Evolutionary conservation across 352 stramenopile genomes (phyloP).

Genomic region (Globisporangium solare): DNA sequence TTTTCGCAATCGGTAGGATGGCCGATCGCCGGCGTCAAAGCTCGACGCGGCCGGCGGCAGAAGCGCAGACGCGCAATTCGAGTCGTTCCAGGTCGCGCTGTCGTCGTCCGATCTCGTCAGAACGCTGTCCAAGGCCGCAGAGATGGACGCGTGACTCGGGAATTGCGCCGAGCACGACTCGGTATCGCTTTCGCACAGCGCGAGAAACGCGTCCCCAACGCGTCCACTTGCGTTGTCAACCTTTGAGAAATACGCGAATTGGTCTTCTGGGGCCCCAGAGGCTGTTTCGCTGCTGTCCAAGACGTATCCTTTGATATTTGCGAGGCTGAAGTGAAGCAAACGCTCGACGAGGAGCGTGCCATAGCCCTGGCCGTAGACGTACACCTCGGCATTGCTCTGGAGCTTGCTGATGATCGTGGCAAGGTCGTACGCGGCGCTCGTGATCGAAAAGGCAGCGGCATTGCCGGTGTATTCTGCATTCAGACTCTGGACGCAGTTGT

Average conservation of each 20-base stretch:
- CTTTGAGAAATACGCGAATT: constrained; percentile 16
- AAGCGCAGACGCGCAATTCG: too few species aligned
- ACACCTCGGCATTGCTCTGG: constrained; percentile 29
- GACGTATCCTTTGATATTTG: constrained; percentile 51
- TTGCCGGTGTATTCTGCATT: background rate
- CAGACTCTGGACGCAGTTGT: background rate
- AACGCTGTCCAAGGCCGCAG: constrained; percentile 31
- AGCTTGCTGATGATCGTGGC: constrained; percentile 44
- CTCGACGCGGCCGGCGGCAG: too few species aligned
- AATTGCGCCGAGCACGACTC: constrained; percentile 39
- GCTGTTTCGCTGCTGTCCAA: constrained; percentile 43
- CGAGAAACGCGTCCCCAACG: constrained; percentile 35
- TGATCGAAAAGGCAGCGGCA: constrained; percentile 52
- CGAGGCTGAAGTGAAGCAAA: constrained; percentile 40
- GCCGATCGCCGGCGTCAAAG: background rate
- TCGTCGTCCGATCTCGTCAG: constrained; percentile 8
- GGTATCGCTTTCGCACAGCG: constrained; percentile 24
- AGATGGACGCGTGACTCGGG: constrained; percentile 10
- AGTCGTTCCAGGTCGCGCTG: too few species aligned
- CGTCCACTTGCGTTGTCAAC: constrained; percentile 34
- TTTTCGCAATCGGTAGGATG: background rate
- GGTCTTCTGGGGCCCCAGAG: constrained; percentile 11
- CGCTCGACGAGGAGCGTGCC: constrained; percentile 55
- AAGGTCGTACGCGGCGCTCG: constrained; percentile 55
- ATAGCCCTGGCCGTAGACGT: constrained; percentile 65